Evolutionary conservation across 441 rosid genomes (phyloP).

Genomic region (Aquilaria agallochum): DNA sequence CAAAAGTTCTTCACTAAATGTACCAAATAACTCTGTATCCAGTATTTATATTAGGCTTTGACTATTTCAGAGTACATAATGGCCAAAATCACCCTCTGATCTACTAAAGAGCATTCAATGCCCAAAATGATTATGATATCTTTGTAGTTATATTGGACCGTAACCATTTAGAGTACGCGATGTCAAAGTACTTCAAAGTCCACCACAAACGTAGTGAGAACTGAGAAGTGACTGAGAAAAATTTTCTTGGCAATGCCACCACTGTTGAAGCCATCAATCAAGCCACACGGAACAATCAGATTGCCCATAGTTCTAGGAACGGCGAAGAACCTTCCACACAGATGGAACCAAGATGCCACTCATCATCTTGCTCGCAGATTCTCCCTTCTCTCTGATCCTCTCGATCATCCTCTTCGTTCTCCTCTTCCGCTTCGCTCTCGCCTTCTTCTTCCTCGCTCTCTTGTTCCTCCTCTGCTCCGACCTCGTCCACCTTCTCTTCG

Average conservation of each 20-base stretch:
- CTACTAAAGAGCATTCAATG: too few species aligned
- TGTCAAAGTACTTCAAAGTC: too few species aligned
- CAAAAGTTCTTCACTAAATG: too few species aligned
- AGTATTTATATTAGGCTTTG: too few species aligned
- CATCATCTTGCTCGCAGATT: slow-evolving; percentile 6
- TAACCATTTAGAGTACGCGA: too few species aligned
- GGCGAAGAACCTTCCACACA: background rate
- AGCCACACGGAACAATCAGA: slow-evolving; percentile 8
- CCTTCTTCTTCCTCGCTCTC: background rate
- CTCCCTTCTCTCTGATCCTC: slow-evolving; percentile 20
- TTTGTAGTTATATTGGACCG: too few species aligned
- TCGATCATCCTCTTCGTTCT: background rate
- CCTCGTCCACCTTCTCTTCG: slow-evolving; percentile 17
- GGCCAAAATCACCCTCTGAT: too few species aligned
- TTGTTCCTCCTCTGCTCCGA: slow-evolving; percentile 28
- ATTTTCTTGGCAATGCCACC: slow-evolving; percentile 13
- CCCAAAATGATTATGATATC: too few species aligned
- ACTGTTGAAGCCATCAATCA: background rate
- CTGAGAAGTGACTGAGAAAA: background rate
- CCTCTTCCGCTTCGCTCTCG: slow-evolving; percentile 13
- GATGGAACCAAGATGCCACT: background rate
- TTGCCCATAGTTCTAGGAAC: slow-evolving; percentile 20
- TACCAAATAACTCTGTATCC: too few species aligned
- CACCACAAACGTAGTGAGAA: too few species aligned
- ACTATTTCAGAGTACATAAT: too few species aligned